phyloP scores from a whole-genome alignment of 1,139 yeast genomes.

The Suhomyces maxii region DNA sequence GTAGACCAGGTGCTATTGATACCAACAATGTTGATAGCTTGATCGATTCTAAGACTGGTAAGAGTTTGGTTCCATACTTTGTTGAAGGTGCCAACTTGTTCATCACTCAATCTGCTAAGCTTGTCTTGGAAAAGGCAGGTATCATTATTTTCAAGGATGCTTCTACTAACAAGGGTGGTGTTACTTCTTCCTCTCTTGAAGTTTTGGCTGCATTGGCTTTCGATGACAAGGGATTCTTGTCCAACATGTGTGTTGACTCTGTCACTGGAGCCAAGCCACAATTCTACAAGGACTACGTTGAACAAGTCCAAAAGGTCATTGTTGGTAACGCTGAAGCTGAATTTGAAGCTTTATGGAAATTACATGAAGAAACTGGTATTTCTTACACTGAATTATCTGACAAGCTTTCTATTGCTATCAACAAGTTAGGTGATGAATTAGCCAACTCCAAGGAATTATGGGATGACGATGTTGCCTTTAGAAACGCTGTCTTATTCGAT shows the following conservation, averaged over 20 bases:
- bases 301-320: conserved; percentile 75
- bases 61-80: conserved; percentile 76
- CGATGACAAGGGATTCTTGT: conserved; percentile 77
- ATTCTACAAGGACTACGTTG: conserved; percentile 80
- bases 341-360: conserved; percentile 84
- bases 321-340: conserved; percentile 79
- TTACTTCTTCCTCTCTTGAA: conserved; percentile 93
- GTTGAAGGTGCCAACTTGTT: conserved; percentile 98
- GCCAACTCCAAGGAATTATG: conserved; percentile 81
- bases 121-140: conserved; percentile 83
- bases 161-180: conserved; percentile 98
- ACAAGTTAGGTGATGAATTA: conserved; percentile 85
- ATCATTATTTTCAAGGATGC: conserved; percentile 90
- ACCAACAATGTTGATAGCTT: conserved; percentile 75
- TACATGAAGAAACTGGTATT: conserved; percentile 64
- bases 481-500: conserved; percentile 73
- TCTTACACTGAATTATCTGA: conserved; percentile 83
- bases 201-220: conserved; percentile 93
- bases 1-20: conserved; percentile 96
- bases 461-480: conserved; percentile 74
- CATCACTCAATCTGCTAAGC: conserved; percentile 91
- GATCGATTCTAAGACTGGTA: conserved; percentile 75
- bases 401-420: conserved; percentile 80
- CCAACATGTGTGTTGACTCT: conserved; percentile 70
- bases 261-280: conserved; percentile 57